Evolutionary conservation across 1,284 basidiomycete genomes (phyloP).

Genomic region (Sporisorium iseilematis-ciliati): DNA sequence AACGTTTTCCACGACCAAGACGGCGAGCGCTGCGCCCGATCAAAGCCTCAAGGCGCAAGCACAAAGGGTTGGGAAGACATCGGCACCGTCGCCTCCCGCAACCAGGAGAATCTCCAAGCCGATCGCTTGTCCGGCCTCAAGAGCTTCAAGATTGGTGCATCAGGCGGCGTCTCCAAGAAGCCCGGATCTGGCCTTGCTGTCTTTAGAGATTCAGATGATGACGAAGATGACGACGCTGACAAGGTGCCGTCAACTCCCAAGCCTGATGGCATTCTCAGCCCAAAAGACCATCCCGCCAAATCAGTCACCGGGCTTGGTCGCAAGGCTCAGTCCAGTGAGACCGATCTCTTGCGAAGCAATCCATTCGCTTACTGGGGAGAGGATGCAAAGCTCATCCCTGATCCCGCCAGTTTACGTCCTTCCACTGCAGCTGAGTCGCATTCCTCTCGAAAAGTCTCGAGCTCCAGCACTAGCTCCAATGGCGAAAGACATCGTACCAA

Average conservation of each 20-base stretch:
- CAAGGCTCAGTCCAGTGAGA: slow-evolving; percentile 48
- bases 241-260: slow-evolving; percentile 25
- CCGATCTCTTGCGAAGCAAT: slow-evolving; percentile 59
- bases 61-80: slow-evolving; percentile 56
- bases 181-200: slow-evolving; percentile 56
- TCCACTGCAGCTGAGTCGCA: slow-evolving; percentile 5
- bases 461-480: slow-evolving; percentile 19
- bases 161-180: slow-evolving; percentile 50
- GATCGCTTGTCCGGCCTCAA: slow-evolving; percentile 35
- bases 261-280: slow-evolving; percentile 53
- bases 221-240: slow-evolving; percentile 68
- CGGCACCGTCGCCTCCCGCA: slow-evolving; percentile 48
- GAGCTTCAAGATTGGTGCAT: slow-evolving; percentile 45
- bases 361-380: slow-evolving; percentile 62
- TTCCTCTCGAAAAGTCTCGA: slow-evolving; percentile 23
- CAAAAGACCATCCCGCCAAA: slow-evolving; percentile 38
- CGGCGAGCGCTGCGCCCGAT: slow-evolving; percentile 22
- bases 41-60: slow-evolving; percentile 20
- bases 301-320: slow-evolving; percentile 26
- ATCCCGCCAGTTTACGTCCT: slow-evolving; percentile 28
- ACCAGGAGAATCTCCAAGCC: slow-evolving; percentile 56
- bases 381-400: slow-evolving; percentile 45
- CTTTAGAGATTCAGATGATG: slow-evolving; percentile 71
- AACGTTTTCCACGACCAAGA: slow-evolving; percentile 61
- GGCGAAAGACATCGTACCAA: slow-evolving; percentile 39